A percentile compares a stretch with the other conserved stretches of the same genome.
phyloP scores from a whole-genome alignment of 2,329 filamentous ascomycete species.

The Ophiostoma sp. region DNA sequence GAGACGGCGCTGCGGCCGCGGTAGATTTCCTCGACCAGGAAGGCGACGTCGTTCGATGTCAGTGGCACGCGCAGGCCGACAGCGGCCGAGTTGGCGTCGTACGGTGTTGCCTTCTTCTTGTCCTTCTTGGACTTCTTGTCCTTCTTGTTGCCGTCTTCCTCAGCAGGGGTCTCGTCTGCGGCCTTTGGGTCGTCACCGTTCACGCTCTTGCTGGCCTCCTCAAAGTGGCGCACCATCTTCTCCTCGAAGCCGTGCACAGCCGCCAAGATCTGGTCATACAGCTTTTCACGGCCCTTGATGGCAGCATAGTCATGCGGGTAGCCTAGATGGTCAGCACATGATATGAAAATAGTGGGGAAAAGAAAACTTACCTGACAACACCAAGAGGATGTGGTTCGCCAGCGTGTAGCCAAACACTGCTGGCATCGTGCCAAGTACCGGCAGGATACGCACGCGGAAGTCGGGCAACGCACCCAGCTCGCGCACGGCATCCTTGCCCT shows the following conservation, averaged over 20 bases:
- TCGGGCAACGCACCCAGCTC: slow-evolving; percentile 88
- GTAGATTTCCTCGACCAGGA: slow-evolving; percentile 87
- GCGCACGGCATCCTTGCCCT: slow-evolving; percentile 70
- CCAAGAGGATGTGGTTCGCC: slow-evolving; percentile 89
- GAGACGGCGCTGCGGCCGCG: slow-evolving; percentile 79
- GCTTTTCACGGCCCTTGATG: slow-evolving; percentile 81
- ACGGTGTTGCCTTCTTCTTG: not conserved
- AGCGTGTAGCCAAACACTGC: slow-evolving; percentile 90
- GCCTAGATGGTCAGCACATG: slow-evolving; percentile 45
- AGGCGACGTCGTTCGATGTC: slow-evolving; percentile 78
- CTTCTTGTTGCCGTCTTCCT: not conserved
- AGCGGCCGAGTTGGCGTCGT: slow-evolving; percentile 44
- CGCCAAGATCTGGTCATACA: slow-evolving; percentile 82
- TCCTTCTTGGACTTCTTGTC: slow-evolving; percentile 19
- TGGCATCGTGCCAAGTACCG: slow-evolving; percentile 95
- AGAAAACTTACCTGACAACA: slow-evolving; percentile 54
- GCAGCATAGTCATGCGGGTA: slow-evolving; percentile 86
- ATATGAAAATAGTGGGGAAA: not conserved
- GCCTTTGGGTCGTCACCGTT: not conserved
- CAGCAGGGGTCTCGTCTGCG: not conserved
- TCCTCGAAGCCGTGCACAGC: slow-evolving; percentile 78
- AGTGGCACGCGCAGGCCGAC: slow-evolving; percentile 78
- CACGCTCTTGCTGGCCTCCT: not conserved
- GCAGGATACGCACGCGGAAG: slow-evolving; percentile 91
- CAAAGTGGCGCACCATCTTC: slow-evolving; percentile 58